Evolutionary conservation across 441 rosid genomes (phyloP).

Genomic region (Capsella rubella): DNA sequence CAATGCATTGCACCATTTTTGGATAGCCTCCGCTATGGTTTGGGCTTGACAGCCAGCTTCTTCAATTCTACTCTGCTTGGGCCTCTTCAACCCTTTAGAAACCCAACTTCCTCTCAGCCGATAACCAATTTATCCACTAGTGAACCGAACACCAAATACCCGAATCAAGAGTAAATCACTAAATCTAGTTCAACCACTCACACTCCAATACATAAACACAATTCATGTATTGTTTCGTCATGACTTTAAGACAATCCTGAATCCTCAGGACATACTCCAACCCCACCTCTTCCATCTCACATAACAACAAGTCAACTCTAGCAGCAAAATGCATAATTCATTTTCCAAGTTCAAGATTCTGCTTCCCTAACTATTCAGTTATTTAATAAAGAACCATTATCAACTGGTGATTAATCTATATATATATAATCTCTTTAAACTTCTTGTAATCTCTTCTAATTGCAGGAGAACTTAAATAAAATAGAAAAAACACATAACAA

Average conservation of each 20-base stretch:
- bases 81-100: no score
- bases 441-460: neutral
- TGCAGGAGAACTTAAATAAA: neutral
- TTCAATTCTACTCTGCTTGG: no score
- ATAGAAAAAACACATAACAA: conserved; percentile 5
- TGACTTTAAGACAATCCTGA: neutral
- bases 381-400: neutral
- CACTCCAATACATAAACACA: neutral
- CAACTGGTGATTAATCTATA: neutral
- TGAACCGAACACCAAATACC: no score
- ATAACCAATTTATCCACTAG: neutral
- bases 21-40: no score
- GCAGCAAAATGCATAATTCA: conserved; percentile 1
- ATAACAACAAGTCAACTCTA: conserved; percentile 33
- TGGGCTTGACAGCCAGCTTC: no score
- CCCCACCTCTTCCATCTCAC: conserved; percentile 27
- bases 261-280: neutral
- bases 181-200: neutral
- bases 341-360: conserved; percentile 1
- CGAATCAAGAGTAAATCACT: neutral
- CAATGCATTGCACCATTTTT: no score
- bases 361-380: conserved; percentile 5
- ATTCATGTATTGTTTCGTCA: neutral
- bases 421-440: neutral
- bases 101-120: neutral